These are phyloP conservation scores for Fomitopsis palustris DNA, from an alignment of 1,284 basidiomycete species.

Conservation along the genomic window DNA sequence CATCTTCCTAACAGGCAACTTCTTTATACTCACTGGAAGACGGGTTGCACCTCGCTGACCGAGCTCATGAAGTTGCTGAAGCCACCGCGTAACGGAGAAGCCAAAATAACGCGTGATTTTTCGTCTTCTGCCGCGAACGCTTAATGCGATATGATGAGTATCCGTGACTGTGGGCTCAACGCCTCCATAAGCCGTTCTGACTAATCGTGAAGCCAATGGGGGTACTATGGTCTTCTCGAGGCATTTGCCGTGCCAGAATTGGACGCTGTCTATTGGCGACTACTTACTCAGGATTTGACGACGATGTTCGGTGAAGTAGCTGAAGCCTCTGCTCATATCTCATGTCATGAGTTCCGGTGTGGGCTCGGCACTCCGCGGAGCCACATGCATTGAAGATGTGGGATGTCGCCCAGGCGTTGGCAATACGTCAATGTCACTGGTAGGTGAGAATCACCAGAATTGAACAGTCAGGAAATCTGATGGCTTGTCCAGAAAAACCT, in stretches of 20 bases:
- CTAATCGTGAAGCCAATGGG: not conserved
- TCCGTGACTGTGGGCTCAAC: not conserved
- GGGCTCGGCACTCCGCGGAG: too few species aligned
- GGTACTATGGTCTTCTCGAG: too few species aligned
- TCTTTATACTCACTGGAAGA: not conserved
- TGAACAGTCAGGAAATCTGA: not conserved
- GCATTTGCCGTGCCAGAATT: too few species aligned
- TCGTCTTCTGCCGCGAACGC: not conserved
- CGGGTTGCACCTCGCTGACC: not conserved
- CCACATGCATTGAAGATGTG: too few species aligned
- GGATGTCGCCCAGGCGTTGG: too few species aligned
- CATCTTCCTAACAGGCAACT: not conserved
- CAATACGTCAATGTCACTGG: not conserved
- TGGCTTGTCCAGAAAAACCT: not conserved
- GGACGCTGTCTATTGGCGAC: too few species aligned
- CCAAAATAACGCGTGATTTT: not conserved
- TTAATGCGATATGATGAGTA: not conserved
- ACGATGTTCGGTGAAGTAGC: too few species aligned
- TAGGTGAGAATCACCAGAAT: not conserved
- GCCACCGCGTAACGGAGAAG: not conserved
- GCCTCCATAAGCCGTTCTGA: not conserved
- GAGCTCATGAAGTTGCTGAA: not conserved
- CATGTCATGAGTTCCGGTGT: too few species aligned
- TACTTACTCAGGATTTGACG: too few species aligned
- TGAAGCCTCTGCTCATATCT: too few species aligned